Evolutionary conservation across 2,329 filamentous ascomycete species (phyloP), one percentile per base, ranked within the genome.

Genomic region (Fusarium caatingaense): DNA sequence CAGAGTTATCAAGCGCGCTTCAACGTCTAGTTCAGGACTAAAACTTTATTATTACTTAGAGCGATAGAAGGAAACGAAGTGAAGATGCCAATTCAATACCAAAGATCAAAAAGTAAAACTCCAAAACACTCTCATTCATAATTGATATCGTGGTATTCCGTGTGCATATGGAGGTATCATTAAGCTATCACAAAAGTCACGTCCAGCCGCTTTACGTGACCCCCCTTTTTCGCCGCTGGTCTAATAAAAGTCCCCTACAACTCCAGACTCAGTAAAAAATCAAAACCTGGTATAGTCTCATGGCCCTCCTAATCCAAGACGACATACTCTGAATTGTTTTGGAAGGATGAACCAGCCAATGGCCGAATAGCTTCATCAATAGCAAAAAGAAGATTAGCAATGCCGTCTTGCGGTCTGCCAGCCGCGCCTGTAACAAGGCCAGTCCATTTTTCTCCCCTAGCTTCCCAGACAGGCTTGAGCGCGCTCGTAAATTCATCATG

Each of bases 391-490:
- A 88, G 77, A 57, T 83, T 83, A 30, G 85, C 80, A 11, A 85
- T 82, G 40, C 79, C 79, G 6, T 72, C 74, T 32, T 78, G 75
- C 30, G 78, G 77, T 66, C 75, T 77, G 8, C 81, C 84, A 9
- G 85, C 85, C 4, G 84, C 86, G 56, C 85, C 81, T 6, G 78
- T 81, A 37, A 76, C 74, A 48, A 88, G 81, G 2, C 86, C 85
- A 41, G 78, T 77, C 83, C 86, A 88, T 21, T 80, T 80, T 4
- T 79, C 69, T 13, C 83, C 85, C 49, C 76, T 79, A 16, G 77
- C 74, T 16, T 81, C 78, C 82, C 85, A 88, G 6, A 88, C 77
- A 6, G 79, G 68, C 67, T 80, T 80, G 57, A 88, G 76, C 8
- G 80, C 77, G 46, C 72, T 70, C 60, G 80, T 78, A 41, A 87